These are phyloP conservation scores for Nannochloris sp. DNA, from an alignment of 139 green algal species.

Conservation along the genomic window DNA sequence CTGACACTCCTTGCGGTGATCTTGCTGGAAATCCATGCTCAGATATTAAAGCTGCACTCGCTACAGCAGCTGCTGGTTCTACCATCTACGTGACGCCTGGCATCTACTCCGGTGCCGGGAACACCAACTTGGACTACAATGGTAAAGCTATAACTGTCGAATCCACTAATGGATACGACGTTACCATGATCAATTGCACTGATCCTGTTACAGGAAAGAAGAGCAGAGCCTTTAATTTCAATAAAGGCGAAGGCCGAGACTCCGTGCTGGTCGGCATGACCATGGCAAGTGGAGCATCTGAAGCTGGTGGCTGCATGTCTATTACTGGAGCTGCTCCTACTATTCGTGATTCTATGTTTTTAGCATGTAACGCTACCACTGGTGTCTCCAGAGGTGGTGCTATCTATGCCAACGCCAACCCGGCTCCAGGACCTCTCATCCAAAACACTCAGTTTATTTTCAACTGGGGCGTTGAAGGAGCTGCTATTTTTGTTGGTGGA, in stretches of 20 bases:
- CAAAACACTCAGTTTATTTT: neutral
- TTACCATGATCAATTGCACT: slow-evolving; percentile 16
- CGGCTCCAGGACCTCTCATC: neutral
- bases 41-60: neutral
- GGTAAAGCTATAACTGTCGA: neutral
- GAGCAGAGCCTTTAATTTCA: neutral
- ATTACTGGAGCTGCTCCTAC: neutral
- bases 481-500: neutral
- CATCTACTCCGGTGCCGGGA: neutral
- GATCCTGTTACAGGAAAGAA: neutral
- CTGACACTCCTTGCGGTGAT: neutral
- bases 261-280: neutral
- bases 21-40: neutral
- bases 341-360: slow-evolving; percentile 5
- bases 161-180: neutral
- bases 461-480: neutral
- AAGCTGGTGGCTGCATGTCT: slow-evolving; percentile 1
- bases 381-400: slow-evolving; percentile 4
- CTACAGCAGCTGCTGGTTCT: neutral
- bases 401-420: neutral
- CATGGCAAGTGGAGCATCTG: neutral
- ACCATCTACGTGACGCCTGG: too few species aligned
- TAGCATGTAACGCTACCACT: neutral
- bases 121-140: slow-evolving; percentile 1
- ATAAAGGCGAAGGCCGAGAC: neutral